Evolutionary conservation across 139 green algal genomes (phyloP), one percentile per base, ranked within the genome.

Genomic region (Nannochloris sp.): DNA sequence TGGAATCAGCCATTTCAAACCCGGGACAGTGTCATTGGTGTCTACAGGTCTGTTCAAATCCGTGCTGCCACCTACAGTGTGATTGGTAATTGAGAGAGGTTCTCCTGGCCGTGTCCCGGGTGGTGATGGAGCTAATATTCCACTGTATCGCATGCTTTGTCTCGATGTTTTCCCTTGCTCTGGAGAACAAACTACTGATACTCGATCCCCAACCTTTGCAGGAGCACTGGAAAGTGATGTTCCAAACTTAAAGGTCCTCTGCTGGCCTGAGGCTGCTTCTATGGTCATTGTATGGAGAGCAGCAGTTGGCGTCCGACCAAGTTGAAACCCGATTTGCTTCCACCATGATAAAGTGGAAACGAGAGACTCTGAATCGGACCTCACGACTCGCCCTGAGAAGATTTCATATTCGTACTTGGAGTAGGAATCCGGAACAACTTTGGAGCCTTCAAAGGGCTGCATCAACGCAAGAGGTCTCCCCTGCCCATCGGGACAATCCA

Each of bases 371-470:
- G 77, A 89, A 9, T 46, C 75, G 49, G 61, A 62, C 20, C 48
- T 65, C 12, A 78, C 46, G 14, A 91, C 81, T 1, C 36, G 60
- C 6, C 89, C 89, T 2, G 72, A 85, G 68, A 92, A 91, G 9
- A 96, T 62, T 66, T 96, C 89, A 60, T 86, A 95, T 75, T 95
- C 81, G 53, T 95, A 95, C 33, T 74, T 63, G 30, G 49, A 68
- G 37, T 56, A 80, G 12, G 71, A 72, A 63, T 88, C 82, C 2
- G 77, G 74, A 16, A 90, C 83, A n/a, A 81, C 63, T 72, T 89
- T 91, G 48, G 57, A 57, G 28, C 89, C 89, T 71, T 96, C 87
- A 58, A 93, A 85, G 12, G 89, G 89, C 72, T 94, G 86, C 53
- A 92, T 84, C 9, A 96, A 84, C 17, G 86, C 72, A 36, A 96